Base-by-base conservation (phyloP, 805 yeast species). In the Hagleromyces aurorensis region DNA sequence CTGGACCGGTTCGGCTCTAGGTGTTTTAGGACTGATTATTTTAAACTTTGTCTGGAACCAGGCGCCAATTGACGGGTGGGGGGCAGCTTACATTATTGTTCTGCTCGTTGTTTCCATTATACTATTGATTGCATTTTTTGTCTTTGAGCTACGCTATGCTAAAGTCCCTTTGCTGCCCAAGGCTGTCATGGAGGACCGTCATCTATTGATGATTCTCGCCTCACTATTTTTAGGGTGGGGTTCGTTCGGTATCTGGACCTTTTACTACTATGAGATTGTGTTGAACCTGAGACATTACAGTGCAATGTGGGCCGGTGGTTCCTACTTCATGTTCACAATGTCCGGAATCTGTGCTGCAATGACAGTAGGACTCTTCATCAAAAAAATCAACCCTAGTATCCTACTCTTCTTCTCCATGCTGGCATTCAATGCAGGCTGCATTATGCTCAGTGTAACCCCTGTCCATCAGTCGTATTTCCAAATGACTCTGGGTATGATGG, bases 51-150 rank as follows among this genome's bases (percentile, higher is more conserved):
- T 72, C 2, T 73, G 84, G 74, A 80, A 77, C 43, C 86, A 82
- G 49, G 89, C 80, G 3, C 83, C 89, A 0, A 64, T 69, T 4
- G 77, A 61, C 3, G 84, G 87, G 13, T 81, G 89, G 89, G 43
- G 54, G 7, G 48, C 46, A 2, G 66, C 76, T 1, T 80, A 79
- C 40, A 68, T 76, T 23, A 69, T 75, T 23, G 72, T 63, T 0
- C 48, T 81, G 8, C 54, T 79, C 16, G 58, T 76, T 1, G 48
- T 78, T 4, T 72, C 85, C 0, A 38, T 62, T 0, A 16, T 66
- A 1, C 37, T 59, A 6, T 43, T 79, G 7, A 41, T 52, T 3
- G 61, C 48, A 0, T 80, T 81, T 46, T 61, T 67, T 38, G 41
- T 50, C 19, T 55, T 65, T 27, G 87, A 81, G 46, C 37, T 55